A percentile compares a stretch with the other conserved stretches of the same genome.
Evolutionary conservation across 345 rosid genomes (phyloP).

Genomic region (Rhodamnia rubescens): DNA sequence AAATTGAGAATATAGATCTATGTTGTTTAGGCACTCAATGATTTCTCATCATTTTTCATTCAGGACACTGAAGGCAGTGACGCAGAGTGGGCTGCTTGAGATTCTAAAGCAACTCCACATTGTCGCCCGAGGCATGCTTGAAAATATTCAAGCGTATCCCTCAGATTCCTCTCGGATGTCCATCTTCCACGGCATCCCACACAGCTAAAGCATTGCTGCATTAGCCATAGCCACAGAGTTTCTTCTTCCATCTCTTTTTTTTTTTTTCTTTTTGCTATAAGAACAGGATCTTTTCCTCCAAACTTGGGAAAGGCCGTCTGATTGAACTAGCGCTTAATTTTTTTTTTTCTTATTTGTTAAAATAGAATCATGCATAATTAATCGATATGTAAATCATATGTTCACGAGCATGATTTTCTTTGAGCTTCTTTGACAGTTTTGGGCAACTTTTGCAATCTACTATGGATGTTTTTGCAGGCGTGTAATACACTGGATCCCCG

Average conservation of each 20-base stretch:
- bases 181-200: neutral
- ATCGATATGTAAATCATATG: neutral
- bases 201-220: neutral
- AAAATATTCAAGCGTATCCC: neutral
- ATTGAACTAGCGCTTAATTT: neutral
- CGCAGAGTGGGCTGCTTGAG: conserved; percentile 40
- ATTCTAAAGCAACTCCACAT: neutral
- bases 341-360: neutral
- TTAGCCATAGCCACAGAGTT: neutral
- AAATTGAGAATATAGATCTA: neutral
- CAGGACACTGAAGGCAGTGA: conserved; percentile 41
- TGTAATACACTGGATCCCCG: neutral
- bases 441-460: neutral
- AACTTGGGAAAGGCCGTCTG: neutral
- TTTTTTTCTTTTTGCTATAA: too few relatives aligned
- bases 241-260: neutral
- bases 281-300: neutral
- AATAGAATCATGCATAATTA: neutral
- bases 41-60: neutral
- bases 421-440: neutral
- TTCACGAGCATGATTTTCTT: neutral
- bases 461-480: neutral
- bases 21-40: neutral
- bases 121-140: neutral
- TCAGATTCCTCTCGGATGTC: neutral